These are phyloP conservation scores for Coprinellus micaceus DNA, from an alignment of 768 basidiomycete genomes.

Conservation along the genomic window DNA sequence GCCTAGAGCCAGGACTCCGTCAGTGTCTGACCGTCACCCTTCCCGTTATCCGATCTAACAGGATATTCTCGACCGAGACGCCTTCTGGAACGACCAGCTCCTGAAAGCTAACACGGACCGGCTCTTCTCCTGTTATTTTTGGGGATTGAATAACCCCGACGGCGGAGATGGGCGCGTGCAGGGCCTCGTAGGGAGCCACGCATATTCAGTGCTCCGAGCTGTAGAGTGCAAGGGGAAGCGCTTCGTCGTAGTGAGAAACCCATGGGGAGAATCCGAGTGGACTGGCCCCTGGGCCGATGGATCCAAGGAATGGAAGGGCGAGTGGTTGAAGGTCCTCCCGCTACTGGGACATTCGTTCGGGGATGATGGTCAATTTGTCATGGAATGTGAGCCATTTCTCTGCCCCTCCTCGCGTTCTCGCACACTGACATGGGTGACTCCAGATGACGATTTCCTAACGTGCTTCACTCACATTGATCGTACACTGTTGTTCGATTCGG, in stretches of 20 bases:
- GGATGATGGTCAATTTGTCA: slow-evolving; percentile 47
- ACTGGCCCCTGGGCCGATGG: slow-evolving; percentile 49
- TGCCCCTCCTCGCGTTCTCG: neutral
- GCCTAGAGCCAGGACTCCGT: too few species aligned
- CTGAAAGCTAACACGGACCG: slow-evolving; percentile 47
- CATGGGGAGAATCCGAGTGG: slow-evolving; percentile 49
- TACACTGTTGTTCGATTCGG: slow-evolving; percentile 42
- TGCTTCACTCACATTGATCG: slow-evolving; percentile 43
- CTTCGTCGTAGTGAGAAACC: slow-evolving; percentile 47
- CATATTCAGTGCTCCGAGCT: slow-evolving; percentile 46
- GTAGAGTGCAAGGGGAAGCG: slow-evolving; percentile 41
- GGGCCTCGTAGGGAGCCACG: slow-evolving; percentile 39
- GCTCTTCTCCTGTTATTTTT: slow-evolving; percentile 50
- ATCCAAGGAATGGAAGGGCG: slow-evolving; percentile 45
- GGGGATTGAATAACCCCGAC: slow-evolving; percentile 25
- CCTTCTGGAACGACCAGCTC: slow-evolving; percentile 55
- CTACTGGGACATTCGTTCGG: slow-evolving; percentile 43
- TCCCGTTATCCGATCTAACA: slow-evolving; percentile 4
- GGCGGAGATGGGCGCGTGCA: slow-evolving; percentile 22
- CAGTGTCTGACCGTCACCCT: too few species aligned
- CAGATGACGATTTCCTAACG: slow-evolving; percentile 39
- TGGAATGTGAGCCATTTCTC: slow-evolving; percentile 36
- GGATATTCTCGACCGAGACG: slow-evolving; percentile 47
- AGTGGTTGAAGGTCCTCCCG: slow-evolving; percentile 40
- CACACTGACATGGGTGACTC: neutral